Percentiles rank a stretch among this genome's conserved stretches.
These are phyloP conservation scores for Maudiozyma turicensis DNA, from an alignment of 805 yeast genomes.

Conservation along the genomic window DNA sequence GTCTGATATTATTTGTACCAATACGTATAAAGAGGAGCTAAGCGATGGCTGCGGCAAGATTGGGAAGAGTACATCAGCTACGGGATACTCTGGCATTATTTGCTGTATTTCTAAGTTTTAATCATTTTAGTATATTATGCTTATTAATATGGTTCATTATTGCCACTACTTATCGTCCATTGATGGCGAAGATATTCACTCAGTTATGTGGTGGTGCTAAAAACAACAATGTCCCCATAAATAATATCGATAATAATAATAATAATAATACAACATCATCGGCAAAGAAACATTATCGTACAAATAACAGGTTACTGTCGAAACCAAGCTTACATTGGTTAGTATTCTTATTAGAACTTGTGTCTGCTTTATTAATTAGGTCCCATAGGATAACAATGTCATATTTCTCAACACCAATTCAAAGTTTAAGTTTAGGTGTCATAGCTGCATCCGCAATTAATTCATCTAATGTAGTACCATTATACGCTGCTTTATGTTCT, in stretches of 20 bases:
- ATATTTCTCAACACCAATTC: constrained; percentile 18
- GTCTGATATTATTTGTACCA: no score
- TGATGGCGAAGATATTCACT: constrained; percentile 22
- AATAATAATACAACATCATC: background rate
- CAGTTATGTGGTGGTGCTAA: background rate
- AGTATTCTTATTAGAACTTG: constrained; percentile 15
- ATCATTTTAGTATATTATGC: constrained; percentile 21
- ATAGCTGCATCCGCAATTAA: constrained; percentile 28
- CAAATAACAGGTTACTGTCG: background rate
- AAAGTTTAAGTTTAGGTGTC: constrained; percentile 23
- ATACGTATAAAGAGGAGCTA: background rate
- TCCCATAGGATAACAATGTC: background rate
- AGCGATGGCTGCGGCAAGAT: background rate
- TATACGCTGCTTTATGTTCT: constrained; percentile 24
- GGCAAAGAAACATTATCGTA: background rate
- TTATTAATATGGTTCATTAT: constrained; percentile 19
- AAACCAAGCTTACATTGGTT: constrained; percentile 9
- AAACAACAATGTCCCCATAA: background rate
- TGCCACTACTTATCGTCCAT: constrained; percentile 20
- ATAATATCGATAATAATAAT: no score
- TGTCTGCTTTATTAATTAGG: constrained; percentile 1
- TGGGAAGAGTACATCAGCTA: constrained; percentile 14
- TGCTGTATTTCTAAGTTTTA: constrained; percentile 25
- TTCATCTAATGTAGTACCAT: constrained; percentile 22
- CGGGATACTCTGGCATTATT: constrained; percentile 27